Percentiles rank a stretch among this genome's conserved stretches.
Evolutionary conservation across 2,329 filamentous ascomycete genomes (phyloP).

Genomic region (Colletotrichum spinosum): DNA sequence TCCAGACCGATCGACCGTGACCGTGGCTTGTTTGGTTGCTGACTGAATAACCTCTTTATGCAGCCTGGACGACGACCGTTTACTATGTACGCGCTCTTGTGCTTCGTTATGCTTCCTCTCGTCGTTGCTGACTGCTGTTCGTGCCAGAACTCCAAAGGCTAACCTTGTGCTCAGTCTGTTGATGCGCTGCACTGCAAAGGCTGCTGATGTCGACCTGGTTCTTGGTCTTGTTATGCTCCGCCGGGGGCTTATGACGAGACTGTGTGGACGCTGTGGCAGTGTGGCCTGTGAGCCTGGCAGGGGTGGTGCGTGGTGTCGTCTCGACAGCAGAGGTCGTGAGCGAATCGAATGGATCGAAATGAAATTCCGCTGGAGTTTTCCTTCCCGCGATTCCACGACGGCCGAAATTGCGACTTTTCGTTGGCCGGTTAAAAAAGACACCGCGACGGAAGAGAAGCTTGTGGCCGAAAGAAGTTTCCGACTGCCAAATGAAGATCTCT

Average conservation of each 20-base stretch:
- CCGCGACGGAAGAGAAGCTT: background rate
- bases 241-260: background rate
- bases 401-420: constrained; percentile 3
- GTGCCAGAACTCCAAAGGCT: constrained; percentile 6
- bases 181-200: constrained; percentile 8
- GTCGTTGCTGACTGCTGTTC: constrained; percentile 18
- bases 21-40: background rate
- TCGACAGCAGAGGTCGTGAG: constrained; percentile 16
- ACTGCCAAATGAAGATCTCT: constrained; percentile 8
- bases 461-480: background rate
- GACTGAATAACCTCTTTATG: constrained; percentile 2
- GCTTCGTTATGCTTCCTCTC: constrained; percentile 9
- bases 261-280: background rate
- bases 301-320: background rate
- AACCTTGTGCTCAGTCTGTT: constrained; percentile 1
- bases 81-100: constrained; percentile 5
- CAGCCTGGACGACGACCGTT: constrained; percentile 2
- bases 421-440: constrained; percentile 29
- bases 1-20: too few species aligned
- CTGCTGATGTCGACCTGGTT: constrained; percentile 7
- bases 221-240: background rate
- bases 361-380: background rate
- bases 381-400: constrained; percentile 10
- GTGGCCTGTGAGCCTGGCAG: background rate
- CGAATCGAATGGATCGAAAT: constrained; percentile 20